Evolutionary conservation across 176 grass and related monocot genomes (phyloP), one percentile per base, ranked within the genome.

Genomic region (Carex littledalei): DNA sequence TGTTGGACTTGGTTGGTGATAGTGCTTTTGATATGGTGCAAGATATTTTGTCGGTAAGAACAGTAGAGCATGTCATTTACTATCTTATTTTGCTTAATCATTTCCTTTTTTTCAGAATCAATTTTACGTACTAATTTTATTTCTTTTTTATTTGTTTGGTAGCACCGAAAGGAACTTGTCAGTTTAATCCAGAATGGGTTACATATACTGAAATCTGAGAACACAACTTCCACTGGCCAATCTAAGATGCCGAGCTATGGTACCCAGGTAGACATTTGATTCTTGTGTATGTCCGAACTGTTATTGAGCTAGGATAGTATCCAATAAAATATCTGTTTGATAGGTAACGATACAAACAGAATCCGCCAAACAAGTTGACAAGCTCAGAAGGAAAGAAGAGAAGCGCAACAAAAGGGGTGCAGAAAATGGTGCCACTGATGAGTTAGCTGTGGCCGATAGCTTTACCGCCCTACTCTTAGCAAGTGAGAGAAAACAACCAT

Each of bases 231-330:
- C 89, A 89, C 73, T 80, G 91, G 84, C 87, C 92, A 98, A 90
- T 84, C 86, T 47, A 98, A 91, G 86, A 93, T 98, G 93, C 95
- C 95, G 54, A 98, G 92, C 86, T 98, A 98, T 90, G 95, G 95
- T 73, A 98, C 95, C 59, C 95, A 98, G 90, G 95, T 98, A 89
- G 47, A 63, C 13, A 13, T 15, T 54, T 37, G 37, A 58, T 67
- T 81, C 73, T 18, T 84, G 58, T 18, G 22, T 86, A 50, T 39
- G 21, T 60, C 4, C 0, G 41, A 81, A 81, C 32, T 62, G 22
- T 63, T 80, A 61, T 45, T 6, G 7, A 59, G 20, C 58, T 7
- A 43, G 34, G 21, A 15, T 6, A 63, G 4, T 39, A 81, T 63
- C n/a, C 39, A 45, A 81, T 14, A 63, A 62, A 35, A 43, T 81